phyloP scores from a whole-genome alignment of 73 alveolate species.

The Paramecium bursaria region DNA sequence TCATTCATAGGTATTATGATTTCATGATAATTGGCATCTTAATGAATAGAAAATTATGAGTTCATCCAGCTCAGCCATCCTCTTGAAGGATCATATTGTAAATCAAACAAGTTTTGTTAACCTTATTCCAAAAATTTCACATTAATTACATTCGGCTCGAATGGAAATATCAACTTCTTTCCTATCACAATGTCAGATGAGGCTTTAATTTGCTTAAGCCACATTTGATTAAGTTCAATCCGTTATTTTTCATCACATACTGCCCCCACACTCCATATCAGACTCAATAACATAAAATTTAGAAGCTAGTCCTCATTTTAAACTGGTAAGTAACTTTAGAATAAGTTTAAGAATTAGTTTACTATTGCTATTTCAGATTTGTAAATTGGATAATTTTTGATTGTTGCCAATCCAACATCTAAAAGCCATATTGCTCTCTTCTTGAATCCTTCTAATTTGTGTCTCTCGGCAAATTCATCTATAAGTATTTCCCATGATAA shows the following conservation, averaged over 20 bases:
- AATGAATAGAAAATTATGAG: conserved; percentile 71
- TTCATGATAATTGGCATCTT: conserved; percentile 90
- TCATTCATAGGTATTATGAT: conserved; percentile 98
- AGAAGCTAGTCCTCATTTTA: conserved; percentile 90
- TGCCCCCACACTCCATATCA: conserved; percentile 98
- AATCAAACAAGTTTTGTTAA: conserved; percentile 73
- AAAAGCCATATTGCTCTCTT: conserved; percentile 54
- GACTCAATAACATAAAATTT: conserved; percentile 86
- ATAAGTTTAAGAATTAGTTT: conserved; percentile 5
- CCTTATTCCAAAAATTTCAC: conserved; percentile 54
- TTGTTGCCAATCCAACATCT: conserved; percentile 55
- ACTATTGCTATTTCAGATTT: conserved; percentile 32
- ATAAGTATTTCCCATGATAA: conserved; percentile 17
- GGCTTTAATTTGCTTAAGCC: conserved; percentile 76
- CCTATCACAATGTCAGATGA: background rate
- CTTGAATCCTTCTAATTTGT: conserved; percentile 9
- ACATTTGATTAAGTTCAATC: conserved; percentile 82
- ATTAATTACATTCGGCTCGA: conserved; percentile 79
- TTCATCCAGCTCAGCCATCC: conserved; percentile 82
- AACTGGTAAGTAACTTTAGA: conserved; percentile 74
- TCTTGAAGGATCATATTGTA: conserved; percentile 80
- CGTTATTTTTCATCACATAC: conserved; percentile 94
- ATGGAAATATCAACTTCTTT: background rate
- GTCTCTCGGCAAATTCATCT: background rate
- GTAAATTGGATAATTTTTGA: background rate